Evolutionary conservation across 805 yeast species (phyloP), one percentile per base, ranked within the genome.

Genomic region (Dipodascus albidus): DNA sequence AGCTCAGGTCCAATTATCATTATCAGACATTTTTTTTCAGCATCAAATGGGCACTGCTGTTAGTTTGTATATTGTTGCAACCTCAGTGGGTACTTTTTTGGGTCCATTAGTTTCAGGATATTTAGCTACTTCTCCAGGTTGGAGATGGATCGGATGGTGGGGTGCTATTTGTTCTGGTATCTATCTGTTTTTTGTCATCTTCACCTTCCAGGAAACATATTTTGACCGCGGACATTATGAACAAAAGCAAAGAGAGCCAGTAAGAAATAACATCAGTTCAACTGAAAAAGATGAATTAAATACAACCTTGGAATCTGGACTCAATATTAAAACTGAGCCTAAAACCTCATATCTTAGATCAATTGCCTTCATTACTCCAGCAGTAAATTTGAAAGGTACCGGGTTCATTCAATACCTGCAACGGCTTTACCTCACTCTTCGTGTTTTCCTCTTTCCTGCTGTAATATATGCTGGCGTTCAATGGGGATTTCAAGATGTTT

Each of bases 401-500:
- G 91, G 91, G 1, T 63, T 83, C 67, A 79, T 76, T 62, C 90
- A 85, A 63, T 85, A 85, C 63, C 59, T 77, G 58, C 64, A 71
- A 53, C 77, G 83, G 50, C 67, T 85, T 24, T 71, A 74, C 72
- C 64, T 70, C 2, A 70, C 70, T 49, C 71, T 75, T 56, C 56
- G 65, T 15, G 69, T 66, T 2, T 60, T 65, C 14, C 48, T 57
- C 3, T 67, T 69, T 55, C 84, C 86, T 2, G 71, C 77, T 11
- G 81, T 82, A 2, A 59, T 81, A n/a, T 82, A 79, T 72, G 74
- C 79, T 11, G 85, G 85, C 24, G 61, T 79, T 15, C 79, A 84
- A 58, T 85, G 91, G 91, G 91, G 91, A 48, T 72, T 81, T 54
- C 91, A 85, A 65, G 88, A 83, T 63, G 85, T 88, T 0, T 81